Percentiles rank a stretch among this genome's conserved stretches.
These are phyloP conservation scores for Physaria fendleri DNA, from an alignment of 345 rosid species.

Conservation along the genomic window DNA sequence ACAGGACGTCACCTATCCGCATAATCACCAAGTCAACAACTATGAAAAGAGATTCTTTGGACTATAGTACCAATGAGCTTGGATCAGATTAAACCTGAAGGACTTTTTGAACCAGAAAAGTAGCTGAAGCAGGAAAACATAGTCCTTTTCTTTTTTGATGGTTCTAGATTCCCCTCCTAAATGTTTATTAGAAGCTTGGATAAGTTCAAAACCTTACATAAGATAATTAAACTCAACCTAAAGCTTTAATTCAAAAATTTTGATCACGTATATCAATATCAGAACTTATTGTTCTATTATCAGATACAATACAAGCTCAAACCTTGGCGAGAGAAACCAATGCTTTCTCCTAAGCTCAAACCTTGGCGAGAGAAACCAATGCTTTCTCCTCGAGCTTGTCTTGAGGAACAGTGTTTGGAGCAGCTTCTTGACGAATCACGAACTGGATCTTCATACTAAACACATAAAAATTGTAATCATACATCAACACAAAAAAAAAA, in stretches of 20 bases:
- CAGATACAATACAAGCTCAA: too few relatives aligned
- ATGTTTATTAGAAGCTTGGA: conserved; percentile 9
- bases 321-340: conserved; percentile 86
- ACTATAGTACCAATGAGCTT: too few relatives aligned
- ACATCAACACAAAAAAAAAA: neutral
- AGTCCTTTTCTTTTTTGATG: conserved; percentile 53
- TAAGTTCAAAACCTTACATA: neutral
- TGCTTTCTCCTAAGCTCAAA: conserved; percentile 64
- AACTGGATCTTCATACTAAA: conserved; percentile 77
- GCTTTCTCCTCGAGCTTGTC: conserved; percentile 89
- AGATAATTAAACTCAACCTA: neutral
- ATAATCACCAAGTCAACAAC: conserved; percentile 7
- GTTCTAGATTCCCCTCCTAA: conserved; percentile 72
- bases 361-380: conserved; percentile 80
- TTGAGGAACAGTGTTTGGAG: conserved; percentile 64
- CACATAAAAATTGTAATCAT: neutral
- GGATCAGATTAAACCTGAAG: too few relatives aligned
- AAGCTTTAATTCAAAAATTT: neutral
- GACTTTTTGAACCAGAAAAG: conserved; percentile 91
- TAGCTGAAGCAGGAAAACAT: conserved; percentile 88
- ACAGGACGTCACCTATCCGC: conserved; percentile 98
- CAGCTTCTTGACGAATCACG: conserved; percentile 84
- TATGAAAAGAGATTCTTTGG: too few relatives aligned
- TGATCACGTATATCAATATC: too few relatives aligned
- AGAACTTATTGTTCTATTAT: too few relatives aligned